Evolutionary conservation across 2,329 filamentous ascomycete species (phyloP).

Genomic region (Aspergillus niger): DNA sequence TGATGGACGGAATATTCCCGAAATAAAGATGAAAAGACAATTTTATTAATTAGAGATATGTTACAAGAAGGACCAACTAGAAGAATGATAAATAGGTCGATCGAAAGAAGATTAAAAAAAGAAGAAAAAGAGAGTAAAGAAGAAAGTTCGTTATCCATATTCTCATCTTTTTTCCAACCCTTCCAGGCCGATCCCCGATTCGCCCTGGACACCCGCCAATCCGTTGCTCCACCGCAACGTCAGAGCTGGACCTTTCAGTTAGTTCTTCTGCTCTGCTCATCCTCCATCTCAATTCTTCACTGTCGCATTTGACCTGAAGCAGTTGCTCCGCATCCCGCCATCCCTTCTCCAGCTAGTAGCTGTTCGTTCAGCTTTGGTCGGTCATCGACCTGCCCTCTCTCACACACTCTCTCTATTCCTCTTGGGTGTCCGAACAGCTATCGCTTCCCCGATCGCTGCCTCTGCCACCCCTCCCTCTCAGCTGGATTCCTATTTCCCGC

Average conservation of each 20-base stretch:
- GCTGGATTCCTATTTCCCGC: background rate
- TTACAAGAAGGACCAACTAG: too few species aligned
- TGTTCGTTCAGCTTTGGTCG: background rate
- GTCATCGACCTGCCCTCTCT: background rate
- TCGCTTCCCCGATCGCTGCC: background rate
- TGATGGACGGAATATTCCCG: too few species aligned
- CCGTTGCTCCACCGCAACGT: conserved; percentile 22
- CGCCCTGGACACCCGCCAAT: conserved; percentile 8
- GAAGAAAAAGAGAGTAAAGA: too few species aligned
- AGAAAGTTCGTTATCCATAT: background rate
- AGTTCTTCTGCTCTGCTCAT: background rate
- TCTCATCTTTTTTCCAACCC: background rate
- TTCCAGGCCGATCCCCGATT: background rate
- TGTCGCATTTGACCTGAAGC: background rate
- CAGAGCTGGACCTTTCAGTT: conserved; percentile 14
- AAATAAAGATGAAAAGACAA: too few species aligned
- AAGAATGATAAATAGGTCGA: too few species aligned
- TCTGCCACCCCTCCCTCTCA: background rate
- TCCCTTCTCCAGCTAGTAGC: background rate
- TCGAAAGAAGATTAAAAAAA: too few species aligned
- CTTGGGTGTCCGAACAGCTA: background rate
- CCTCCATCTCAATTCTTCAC: conserved; percentile 3
- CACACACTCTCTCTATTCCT: background rate
- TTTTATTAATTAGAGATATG: too few species aligned
- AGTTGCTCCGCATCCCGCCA: background rate